Percentiles rank a stretch among this genome's conserved stretches.
Evolutionary conservation across 2,329 filamentous ascomycete genomes (phyloP).

Genomic region (Colletotrichum paranaense): DNA sequence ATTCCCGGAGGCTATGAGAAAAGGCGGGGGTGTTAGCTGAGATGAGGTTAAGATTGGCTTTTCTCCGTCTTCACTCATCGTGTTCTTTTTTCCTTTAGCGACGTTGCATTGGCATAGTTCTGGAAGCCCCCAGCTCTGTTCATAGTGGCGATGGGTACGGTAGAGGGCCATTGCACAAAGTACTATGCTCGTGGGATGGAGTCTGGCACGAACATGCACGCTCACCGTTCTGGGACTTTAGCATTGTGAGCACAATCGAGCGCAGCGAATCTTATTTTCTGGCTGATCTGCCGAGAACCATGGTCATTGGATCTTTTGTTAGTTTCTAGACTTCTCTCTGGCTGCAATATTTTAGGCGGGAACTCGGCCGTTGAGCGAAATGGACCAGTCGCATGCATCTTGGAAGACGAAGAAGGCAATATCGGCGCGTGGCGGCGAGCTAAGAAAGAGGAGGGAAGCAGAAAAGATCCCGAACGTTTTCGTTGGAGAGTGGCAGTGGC

Average conservation of each 20-base stretch:
- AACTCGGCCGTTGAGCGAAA: neutral
- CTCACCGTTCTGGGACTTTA: neutral
- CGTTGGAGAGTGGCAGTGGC: neutral
- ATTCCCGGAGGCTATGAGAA: conserved; percentile 6
- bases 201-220: neutral
- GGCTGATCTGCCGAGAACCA: neutral
- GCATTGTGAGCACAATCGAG: neutral
- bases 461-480: neutral
- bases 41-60: conserved; percentile 28
- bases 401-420: neutral
- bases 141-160: neutral
- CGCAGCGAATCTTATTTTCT: neutral
- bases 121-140: neutral
- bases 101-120: neutral
- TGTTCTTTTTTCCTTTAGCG: neutral
- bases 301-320: neutral
- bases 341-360: neutral
- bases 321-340: neutral
- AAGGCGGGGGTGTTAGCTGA: conserved; percentile 2
- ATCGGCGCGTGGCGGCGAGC: neutral
- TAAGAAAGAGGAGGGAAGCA: neutral
- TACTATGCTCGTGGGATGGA: neutral
- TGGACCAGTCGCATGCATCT: neutral
- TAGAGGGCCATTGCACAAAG: neutral
- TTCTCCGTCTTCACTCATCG: neutral